Evolutionary conservation across 2,329 filamentous ascomycete species (phyloP), one percentile per base, ranked within the genome.

Genomic region (Hypomyces rosellus): DNA sequence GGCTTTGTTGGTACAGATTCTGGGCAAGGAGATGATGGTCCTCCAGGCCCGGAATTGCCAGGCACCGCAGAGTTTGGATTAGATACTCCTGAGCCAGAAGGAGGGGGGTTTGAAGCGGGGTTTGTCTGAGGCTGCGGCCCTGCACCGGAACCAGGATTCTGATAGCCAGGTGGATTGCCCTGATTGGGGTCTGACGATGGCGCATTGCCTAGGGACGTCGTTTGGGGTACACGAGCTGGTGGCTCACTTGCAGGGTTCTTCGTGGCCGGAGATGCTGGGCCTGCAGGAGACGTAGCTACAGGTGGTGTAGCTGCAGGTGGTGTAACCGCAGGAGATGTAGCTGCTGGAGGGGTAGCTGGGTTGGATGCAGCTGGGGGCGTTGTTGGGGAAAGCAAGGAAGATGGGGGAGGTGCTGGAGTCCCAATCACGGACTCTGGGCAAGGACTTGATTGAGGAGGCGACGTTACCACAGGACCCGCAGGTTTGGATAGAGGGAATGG

Each of bases 61-160:
- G 25, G 25, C 25, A 11, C 25, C 6, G 25, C 25, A 30, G 25
- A 30, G 25, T 30, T 30, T 30, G 3, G 25, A 30, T 4, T 8
- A 11, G 25, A 30, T 30, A 8, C 25, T 30, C 25, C 25, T 30
- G 25, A 30, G 25, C 25, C 6, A 30, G 25, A 2, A 30, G n/a
- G n/a, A 39, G 37, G 37, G 14, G 7, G 3, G n/a, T 39, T 39
- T 18, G 37, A 15, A 11, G 8, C 14, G n/a, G 37, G 37, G 13
- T 39, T 39, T 12, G 20, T 30, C 25, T 30, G 25, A 36, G 55
- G 48, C 34, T 41, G 52, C 22, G 40, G 46, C 30, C 25, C 14
- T n/a, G n/a, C 37, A n/a, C 37, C 37, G 11, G 37, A n/a, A 15
- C 37, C 37, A 18, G 37, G 37, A n/a, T 39, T 39, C 16, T 39